Base-by-base conservation (phyloP, 345 rosid species). In the Sonneratia caseolaris region DNA sequence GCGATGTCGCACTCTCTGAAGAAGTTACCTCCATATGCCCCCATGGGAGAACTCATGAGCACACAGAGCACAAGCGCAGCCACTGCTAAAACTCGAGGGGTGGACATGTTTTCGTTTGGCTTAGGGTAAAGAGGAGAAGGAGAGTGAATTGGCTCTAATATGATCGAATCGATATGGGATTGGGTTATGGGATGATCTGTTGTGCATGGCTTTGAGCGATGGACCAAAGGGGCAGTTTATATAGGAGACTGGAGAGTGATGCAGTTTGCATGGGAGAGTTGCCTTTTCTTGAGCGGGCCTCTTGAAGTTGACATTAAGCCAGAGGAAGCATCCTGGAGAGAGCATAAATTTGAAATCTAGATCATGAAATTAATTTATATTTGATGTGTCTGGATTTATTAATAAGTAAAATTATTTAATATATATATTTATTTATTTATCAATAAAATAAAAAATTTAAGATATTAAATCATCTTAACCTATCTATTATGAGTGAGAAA, bases 1-100 rank as follows among this genome's bases (percentile, higher is more conserved):
- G 87, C 81, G 72, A 88, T 72, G 5, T 84, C 84, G 72, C 81
- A 76, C 18, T 84, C 78, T 19, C 71, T 55, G 71, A 68, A 66
- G 75, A 88, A 83, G 36, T 83, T 81, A 6, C 79, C 80, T 6
- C 82, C 84, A 4, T 68, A 43, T 45, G 74, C 76, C 7, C 69
- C 37, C 37, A 21, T 16, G 3, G 27, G 49, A 10, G 22, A 59
- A 18, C 72, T 64, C 68, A 45, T 21, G 32, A 64, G 37, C 65
- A 36, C 59, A 69, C 48, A 12, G 14, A 24, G 18, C 43, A 64
- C 62, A 61, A 3, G 59, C 14, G 35, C 24, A 14, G 47, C 37
- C 21, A 21, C 24, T 22, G 43, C 27, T 40, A 47, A 36, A 51
- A 3, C 16, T 27, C 32, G 27, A 21, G 67, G 32, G 35, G 49